Base-by-base conservation (phyloP, 768 basidiomycete species). In the Phallus indusiatus region DNA sequence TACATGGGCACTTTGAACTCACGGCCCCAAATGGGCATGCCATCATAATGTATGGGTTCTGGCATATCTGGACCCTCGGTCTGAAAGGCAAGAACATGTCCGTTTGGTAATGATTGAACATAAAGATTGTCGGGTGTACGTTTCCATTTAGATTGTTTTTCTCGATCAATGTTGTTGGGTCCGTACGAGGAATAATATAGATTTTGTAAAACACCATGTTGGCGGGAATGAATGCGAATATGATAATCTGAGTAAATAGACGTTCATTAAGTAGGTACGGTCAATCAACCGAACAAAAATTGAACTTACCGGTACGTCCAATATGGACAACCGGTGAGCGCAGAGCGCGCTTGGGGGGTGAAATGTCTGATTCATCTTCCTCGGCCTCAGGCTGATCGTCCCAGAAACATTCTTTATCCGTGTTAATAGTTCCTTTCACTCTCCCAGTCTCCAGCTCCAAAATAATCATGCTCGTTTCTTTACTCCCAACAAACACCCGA, bases 101-200 rank as follows among this genome's bases (percentile, higher is more conserved):
- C 93, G 35, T 83, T 85, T 9, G 90, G 84, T 2, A 89, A 75
- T 24, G 87, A 80, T 65, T 94, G 90, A 48, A 93, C 80, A 70
- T 95, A 95, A 24, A 77, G 72, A 61, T 86, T 80, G 69, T 96
- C 93, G 42, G 84, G 82, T 1, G 90, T 87, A 37, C 79, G 83
- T 7, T 77, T 78, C 74, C 95, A 97, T 10, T 81, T 69, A 5
- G 81, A 73, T 67, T 95, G 94, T 12, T 85, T 66, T 8, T 79
- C 73, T 63, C 80, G 82, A 68, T 94, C 90, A 70, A 87, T 84
- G 67, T 88, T 92, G 69, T 94, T 94, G 5, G 95, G 93, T 0
- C 93, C 91, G 70, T 97, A 97, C 0, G 86, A 82, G 0, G 94
- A 95, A 71, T 94, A 96, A 0, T 85, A 84, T 16, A 98, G 79